Conservation (phyloP, 345 rosid genomes). For the Erysimum cheiranthoides region DNA sequence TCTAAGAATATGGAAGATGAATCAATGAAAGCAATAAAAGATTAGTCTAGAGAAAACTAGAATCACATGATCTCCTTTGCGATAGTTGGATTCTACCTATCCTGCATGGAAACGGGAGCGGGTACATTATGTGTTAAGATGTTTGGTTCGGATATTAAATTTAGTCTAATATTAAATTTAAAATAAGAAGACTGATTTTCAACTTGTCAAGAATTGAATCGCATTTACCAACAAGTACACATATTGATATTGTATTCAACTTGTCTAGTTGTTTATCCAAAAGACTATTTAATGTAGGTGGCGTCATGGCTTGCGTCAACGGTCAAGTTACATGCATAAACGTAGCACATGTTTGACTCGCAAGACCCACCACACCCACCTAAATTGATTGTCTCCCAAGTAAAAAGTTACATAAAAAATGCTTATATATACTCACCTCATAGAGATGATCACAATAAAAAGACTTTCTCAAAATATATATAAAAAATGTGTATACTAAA, state of each 20-base stretch:
- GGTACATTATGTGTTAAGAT: background rate
- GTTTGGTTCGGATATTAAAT: no score
- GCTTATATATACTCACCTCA: no score
- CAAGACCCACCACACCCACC: slow-evolving; percentile 3
- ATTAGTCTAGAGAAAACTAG: background rate
- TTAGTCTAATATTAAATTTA: background rate
- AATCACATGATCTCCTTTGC: background rate
- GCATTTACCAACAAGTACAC: background rate
- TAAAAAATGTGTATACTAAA: no score
- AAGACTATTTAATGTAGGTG: background rate
- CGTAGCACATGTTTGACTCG: slow-evolving; percentile 36
- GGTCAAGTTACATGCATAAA: slow-evolving; percentile 30
- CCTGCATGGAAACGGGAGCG: no score
- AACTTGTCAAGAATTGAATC: background rate
- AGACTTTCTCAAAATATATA: no score
- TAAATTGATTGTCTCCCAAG: slow-evolving; percentile 40
- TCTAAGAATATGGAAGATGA: background rate
- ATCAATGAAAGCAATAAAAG: background rate
- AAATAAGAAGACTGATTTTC: background rate
- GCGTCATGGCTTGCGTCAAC: slow-evolving; percentile 42
- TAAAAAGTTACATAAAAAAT: background rate
- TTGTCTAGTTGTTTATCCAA: background rate
- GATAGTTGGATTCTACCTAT: background rate
- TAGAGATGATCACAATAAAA: no score
- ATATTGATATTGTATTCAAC: background rate